Percentiles rank a stretch among this genome's conserved stretches.
Conservation (phyloP, 208 protist genomes). For the Histomonas meleagridis region DNA sequence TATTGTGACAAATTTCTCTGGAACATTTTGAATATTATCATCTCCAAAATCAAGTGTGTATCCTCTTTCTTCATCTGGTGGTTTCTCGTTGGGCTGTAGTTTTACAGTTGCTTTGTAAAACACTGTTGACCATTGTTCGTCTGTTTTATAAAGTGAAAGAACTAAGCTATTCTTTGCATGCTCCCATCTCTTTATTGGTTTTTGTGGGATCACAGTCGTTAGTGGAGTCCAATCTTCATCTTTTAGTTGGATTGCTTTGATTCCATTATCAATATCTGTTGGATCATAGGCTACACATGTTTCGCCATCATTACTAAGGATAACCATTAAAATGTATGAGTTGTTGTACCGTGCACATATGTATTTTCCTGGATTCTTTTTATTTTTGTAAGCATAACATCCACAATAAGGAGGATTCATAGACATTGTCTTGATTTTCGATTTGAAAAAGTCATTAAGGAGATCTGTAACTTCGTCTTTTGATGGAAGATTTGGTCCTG, state of each 20-base stretch:
- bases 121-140: not conserved
- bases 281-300: not conserved
- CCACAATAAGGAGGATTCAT: not conserved
- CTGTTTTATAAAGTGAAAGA: not conserved
- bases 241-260: not conserved
- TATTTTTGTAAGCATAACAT: not conserved
- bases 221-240: not conserved
- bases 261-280: not conserved
- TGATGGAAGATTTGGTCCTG: not conserved
- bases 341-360: not conserved
- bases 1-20: not conserved
- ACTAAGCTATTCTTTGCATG: not conserved
- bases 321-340: not conserved
- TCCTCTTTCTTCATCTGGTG: not conserved
- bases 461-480: not conserved
- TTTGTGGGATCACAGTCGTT: not conserved
- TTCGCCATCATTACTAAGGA: not conserved
- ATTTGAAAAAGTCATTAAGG: not conserved
- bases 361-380: not conserved
- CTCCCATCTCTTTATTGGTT: not conserved
- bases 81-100: not conserved
- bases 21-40: not conserved
- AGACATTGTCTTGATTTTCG: not conserved
- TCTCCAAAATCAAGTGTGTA: conserved; percentile 33
- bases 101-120: not conserved